Evolutionary conservation across 805 yeast species (phyloP).

Genomic region (Scheffersomyces ergatensis): DNA sequence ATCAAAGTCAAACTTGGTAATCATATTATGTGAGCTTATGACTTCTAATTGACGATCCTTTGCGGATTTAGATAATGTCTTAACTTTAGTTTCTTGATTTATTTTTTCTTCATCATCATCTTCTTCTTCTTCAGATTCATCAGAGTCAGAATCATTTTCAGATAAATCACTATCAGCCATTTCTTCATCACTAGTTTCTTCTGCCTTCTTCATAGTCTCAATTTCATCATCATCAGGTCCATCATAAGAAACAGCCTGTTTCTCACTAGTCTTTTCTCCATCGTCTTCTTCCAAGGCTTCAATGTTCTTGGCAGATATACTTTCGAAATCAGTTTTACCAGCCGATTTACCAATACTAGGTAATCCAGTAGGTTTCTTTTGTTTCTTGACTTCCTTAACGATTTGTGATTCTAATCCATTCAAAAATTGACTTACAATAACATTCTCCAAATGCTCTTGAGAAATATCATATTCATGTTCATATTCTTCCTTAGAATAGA

Average conservation of each 20-base stretch:
- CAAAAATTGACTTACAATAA: conserved; percentile 66
- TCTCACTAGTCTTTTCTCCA: conserved; percentile 63
- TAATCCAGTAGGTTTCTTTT: conserved; percentile 56
- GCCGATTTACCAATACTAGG: conserved; percentile 73
- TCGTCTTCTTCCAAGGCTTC: conserved; percentile 48
- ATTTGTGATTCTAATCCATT: conserved; percentile 68
- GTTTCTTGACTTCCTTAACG: conserved; percentile 78
- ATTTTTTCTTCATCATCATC: conserved; percentile 34
- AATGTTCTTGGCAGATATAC: conserved; percentile 29
- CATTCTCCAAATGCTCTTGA: conserved; percentile 71
- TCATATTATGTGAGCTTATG: conserved; percentile 65
- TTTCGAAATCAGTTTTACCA: conserved; percentile 49
- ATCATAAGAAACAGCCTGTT: conserved; percentile 89
- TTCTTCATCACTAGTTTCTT: conserved; percentile 72
- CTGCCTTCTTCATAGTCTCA: conserved; percentile 84
- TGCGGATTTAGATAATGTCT: conserved; percentile 54
- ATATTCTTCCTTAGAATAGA: conserved; percentile 77
- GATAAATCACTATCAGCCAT: conserved; percentile 31
- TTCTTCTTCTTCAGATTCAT: conserved; percentile 21
- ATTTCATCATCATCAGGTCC: conserved; percentile 94
- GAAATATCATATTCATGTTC: conserved; percentile 85
- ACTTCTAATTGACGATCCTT: conserved; percentile 85
- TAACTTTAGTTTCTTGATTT: conserved; percentile 13
- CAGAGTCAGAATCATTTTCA: conserved; percentile 37
- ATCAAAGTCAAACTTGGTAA: conserved; percentile 84